Percentiles rank a stretch among this genome's conserved stretches.
Evolutionary conservation across 73 alveolate genomes (phyloP).

Genomic region (Tetrahymena thermophila): DNA sequence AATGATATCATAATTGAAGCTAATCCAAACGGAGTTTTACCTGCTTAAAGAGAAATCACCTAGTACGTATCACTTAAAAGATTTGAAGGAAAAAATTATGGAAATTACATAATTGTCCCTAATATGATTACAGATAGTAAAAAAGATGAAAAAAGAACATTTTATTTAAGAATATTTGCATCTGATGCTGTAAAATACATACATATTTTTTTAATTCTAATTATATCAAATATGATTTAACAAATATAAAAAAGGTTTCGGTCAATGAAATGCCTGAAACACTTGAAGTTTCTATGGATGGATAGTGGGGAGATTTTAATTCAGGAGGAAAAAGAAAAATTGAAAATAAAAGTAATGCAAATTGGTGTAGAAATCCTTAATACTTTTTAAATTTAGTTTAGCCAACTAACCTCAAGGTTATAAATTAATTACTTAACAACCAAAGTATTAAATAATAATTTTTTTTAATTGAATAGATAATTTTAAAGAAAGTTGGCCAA

Average conservation of each 20-base stretch:
- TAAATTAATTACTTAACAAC: not conserved
- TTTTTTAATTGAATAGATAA: constrained; percentile 2
- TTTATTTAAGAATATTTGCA: constrained; percentile 61
- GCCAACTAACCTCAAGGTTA: constrained; percentile 64
- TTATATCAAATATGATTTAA: not conserved
- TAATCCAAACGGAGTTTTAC: constrained; percentile 41
- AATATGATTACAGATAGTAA: constrained; percentile 35
- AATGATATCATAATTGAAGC: constrained; percentile 33
- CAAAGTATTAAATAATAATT: too few species aligned
- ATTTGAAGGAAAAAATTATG: constrained; percentile 71
- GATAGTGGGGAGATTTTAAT: constrained; percentile 68
- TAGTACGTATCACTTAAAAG: constrained; percentile 51
- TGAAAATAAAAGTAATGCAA: constrained; percentile 67
- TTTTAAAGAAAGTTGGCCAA: constrained; percentile 65
- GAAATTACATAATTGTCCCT: constrained; percentile 66
- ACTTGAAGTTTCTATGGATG: constrained; percentile 58
- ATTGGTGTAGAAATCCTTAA: constrained; percentile 84
- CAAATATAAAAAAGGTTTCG: not conserved
- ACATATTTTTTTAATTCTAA: not conserved
- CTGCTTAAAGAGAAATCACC: constrained; percentile 79
- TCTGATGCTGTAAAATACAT: constrained; percentile 44
- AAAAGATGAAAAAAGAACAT: constrained; percentile 44
- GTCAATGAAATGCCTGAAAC: constrained; percentile 74
- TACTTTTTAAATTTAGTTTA: constrained; percentile 68
- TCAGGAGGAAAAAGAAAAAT: constrained; percentile 78